Evolutionary conservation across 164 flowering plant genomes (phyloP).

Genomic region (Umbilicus rupestris): DNA sequence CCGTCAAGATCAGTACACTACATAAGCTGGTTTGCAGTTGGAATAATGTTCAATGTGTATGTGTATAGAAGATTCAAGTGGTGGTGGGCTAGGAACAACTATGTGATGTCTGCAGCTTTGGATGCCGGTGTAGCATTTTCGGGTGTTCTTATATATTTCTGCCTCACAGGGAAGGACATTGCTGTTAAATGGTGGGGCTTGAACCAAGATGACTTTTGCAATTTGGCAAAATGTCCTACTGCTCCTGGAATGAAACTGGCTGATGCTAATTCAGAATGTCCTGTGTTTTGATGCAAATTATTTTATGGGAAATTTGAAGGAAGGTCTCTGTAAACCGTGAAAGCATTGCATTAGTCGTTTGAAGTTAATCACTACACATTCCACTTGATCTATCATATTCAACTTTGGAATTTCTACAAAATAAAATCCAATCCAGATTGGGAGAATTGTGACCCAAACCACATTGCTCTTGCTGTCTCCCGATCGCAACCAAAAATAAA

Average conservation of each 20-base stretch:
- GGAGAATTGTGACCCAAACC: no score
- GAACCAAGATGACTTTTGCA: conserved; percentile 38
- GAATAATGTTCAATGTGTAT: conserved; percentile 41
- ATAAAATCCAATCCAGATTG: no score
- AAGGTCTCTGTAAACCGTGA: no score
- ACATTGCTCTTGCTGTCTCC: no score
- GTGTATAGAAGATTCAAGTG: conserved; percentile 35
- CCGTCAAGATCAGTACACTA: conserved; percentile 48
- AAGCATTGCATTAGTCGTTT: no score
- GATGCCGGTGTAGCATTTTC: conserved; percentile 66
- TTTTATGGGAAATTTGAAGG: no score
- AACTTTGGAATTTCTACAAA: no score
- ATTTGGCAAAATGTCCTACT: conserved; percentile 55
- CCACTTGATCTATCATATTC: no score
- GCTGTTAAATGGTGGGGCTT: conserved; percentile 69
- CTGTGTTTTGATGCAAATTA: conserved; percentile 24
- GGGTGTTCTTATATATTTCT: conserved; percentile 33
- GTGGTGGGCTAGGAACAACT: conserved; percentile 81
- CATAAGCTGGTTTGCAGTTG: conserved; percentile 42
- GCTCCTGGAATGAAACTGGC: conserved; percentile 45
- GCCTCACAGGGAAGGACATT: conserved; percentile 27
- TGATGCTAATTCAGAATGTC: conserved; percentile 33
- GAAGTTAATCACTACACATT: no score
- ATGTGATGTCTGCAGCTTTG: conserved; percentile 55
- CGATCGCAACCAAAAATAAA: no score